Base-by-base conservation (phyloP, 495 filamentous ascomycete genomes). In the Trichocladium uniseriatum region DNA sequence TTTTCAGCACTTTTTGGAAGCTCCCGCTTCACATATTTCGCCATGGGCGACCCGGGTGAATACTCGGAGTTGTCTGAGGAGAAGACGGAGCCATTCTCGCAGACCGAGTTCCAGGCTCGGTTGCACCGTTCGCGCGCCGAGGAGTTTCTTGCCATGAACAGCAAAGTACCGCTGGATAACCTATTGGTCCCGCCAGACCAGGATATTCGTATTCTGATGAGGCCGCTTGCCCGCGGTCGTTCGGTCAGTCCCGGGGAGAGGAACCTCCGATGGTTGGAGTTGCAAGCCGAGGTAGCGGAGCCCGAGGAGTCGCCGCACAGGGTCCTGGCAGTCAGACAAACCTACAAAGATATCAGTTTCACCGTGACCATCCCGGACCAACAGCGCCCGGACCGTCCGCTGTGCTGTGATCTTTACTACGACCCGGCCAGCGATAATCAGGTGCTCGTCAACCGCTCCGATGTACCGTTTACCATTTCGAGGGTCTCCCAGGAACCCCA, bases 371-470 rank as follows among this genome's bases (percentile, higher is more conserved):
- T 75, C 35, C 71, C 70, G 1, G 64, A 60, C n/a, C 27, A 43
- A 48, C 5, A 45, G 40, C 19, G 31, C 31, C 48, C 48, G 34
- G 22, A 56, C 54, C 21, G 59, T 64, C 24, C 64, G 10, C 52
- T 75, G 24, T 72, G 67, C 66, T 73, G 69, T 57, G 69, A 72
- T 49, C 62, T 75, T 36, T 74, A 71, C 45, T 75, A 73, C 48
- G 68, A 73, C 49, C 72, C 72, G n/a, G 56, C 65, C 49, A 69
- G 71, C 58, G 70, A 75, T 59, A 65, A 71, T 56, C 61, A 69
- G 32, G 69, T 75, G 24, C 58, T 75, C n/a, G 53, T 63, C 22
- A 75, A 74, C 47, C 65, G 58, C 42, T 72, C 69, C 3, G 63
- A 72, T 16, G 61, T 68, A 3, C 72, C 72, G 5, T 69, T 75